Percentiles rank a stretch among this genome's conserved stretches.
phyloP scores from a whole-genome alignment of 2,329 filamentous ascomycete genomes.

The Microdochium nivale region DNA sequence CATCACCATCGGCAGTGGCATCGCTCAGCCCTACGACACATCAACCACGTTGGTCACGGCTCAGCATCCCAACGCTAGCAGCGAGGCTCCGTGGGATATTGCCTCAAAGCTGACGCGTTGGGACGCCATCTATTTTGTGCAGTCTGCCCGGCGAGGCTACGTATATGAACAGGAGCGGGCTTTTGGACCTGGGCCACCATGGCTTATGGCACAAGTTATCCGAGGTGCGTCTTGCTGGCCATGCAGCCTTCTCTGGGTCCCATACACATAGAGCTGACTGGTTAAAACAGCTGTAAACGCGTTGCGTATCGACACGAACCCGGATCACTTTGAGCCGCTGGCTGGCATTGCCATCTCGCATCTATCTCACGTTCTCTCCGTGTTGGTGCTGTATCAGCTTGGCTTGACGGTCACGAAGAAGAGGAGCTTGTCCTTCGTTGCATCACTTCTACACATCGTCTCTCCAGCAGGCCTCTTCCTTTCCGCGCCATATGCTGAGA shows the following conservation, averaged over 20 bases:
- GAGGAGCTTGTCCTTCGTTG: constrained; percentile 53
- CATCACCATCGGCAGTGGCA: constrained; percentile 42
- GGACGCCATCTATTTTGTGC: constrained; percentile 73
- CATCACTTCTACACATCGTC: constrained; percentile 69
- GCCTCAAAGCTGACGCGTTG: constrained; percentile 59
- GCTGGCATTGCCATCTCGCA: constrained; percentile 63
- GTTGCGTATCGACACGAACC: background rate
- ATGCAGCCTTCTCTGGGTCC: background rate
- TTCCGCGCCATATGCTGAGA: constrained; percentile 77
- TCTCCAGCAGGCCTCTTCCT: constrained; percentile 87
- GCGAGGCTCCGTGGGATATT: constrained; percentile 26
- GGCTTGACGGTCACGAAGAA: constrained; percentile 45
- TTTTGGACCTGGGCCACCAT: constrained; percentile 49
- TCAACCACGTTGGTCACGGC: constrained; percentile 47
- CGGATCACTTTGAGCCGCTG: constrained; percentile 28
- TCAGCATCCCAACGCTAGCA: constrained; percentile 25
- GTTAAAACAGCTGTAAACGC: too few species aligned
- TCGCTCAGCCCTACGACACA: constrained; percentile 68
- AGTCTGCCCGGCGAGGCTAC: constrained; percentile 54
- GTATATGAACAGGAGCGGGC: constrained; percentile 81
- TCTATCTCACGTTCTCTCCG: constrained; percentile 66
- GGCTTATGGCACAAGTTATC: constrained; percentile 22
- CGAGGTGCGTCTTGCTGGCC: background rate
- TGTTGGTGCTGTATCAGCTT: constrained; percentile 62
- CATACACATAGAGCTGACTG: constrained; percentile 4